Conservation (phyloP, 2,329 filamentous ascomycete genomes). For the Zasmidium citrigriseum region DNA sequence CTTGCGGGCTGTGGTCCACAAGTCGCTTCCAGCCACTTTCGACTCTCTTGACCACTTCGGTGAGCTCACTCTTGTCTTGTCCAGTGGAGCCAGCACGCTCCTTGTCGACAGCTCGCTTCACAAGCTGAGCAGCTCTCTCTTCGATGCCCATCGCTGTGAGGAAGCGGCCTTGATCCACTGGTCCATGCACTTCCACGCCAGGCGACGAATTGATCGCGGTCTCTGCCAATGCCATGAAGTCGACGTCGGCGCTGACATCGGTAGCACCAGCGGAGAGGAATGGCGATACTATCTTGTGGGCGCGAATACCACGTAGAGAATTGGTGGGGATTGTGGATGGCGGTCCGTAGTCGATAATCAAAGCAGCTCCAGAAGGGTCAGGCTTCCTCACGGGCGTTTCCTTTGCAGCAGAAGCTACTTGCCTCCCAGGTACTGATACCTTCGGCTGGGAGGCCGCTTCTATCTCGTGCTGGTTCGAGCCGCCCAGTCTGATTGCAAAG, state of each 20-base stretch:
- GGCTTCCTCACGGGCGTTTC: constrained; percentile 52
- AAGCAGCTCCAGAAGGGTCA: constrained; percentile 74
- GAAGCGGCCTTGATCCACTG: constrained; percentile 81
- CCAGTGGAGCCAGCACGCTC: constrained; percentile 37
- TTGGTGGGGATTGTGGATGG: constrained; percentile 77
- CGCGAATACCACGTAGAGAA: constrained; percentile 83
- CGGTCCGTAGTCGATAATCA: constrained; percentile 96
- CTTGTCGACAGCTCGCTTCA: constrained; percentile 46
- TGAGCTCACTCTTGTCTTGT: constrained; percentile 39
- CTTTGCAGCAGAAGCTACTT: constrained; percentile 29
- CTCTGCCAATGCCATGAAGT: constrained; percentile 86
- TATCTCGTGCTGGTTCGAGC: constrained; percentile 42
- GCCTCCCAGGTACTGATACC: constrained; percentile 21
- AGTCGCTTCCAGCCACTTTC: constrained; percentile 77
- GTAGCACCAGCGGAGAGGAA: constrained; percentile 79
- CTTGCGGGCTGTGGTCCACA: constrained; percentile 76
- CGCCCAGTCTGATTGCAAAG: constrained; percentile 83
- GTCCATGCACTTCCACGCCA: constrained; percentile 88
- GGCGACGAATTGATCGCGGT: constrained; percentile 72
- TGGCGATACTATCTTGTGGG: constrained; percentile 75
- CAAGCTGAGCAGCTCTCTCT: constrained; percentile 71
- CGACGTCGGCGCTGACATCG: constrained; percentile 89
- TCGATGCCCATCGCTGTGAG: constrained; percentile 78
- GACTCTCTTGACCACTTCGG: constrained; percentile 61
- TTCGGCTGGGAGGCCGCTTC: constrained; percentile 19